Evolutionary conservation across 2,329 filamentous ascomycete genomes (phyloP), one percentile per base, ranked within the genome.

Genomic region (Cyphellophora europaea): DNA sequence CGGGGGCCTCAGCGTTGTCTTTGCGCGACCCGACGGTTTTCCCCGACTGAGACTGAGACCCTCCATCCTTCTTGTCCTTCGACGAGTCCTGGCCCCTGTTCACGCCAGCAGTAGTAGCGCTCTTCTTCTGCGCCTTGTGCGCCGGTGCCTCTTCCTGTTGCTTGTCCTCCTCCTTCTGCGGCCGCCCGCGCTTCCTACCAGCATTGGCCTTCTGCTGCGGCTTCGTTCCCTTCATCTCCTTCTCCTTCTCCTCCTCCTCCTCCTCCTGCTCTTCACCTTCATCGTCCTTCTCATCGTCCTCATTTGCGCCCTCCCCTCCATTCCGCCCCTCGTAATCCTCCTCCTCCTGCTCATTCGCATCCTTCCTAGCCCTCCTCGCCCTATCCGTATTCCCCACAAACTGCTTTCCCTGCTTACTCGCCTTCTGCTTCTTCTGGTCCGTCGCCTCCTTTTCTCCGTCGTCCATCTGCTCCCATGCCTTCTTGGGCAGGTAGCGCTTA

Each of bases 401-500:
- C 39, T 66, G 63, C 43, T 61, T 61, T 8, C 63, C 62, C 35
- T 63, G 40, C 41, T 60, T 60, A 36, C 55, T 52, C 19, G 45
- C 58, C 33, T 52, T 42, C 36, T 51, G 43, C 47, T 59, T 61
- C 48, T 51, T 61, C 39, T 56, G 35, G 17, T 63, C 58, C 6
- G 62, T 66, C 40, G 56, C 53, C 36, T 63, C 43, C 40, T 66
- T 66, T 47, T 66, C 62, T 15, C 56, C 41, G 27, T 67, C 62
- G 27, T 45, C 58, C 63, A 68, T 62, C 31, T 62, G 47, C 47
- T 68, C 62, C 65, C 63, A 67, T 2, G 63, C 65, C 41, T 65
- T 59, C 48, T 66, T 66, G 1, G 65, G 62, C 30, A 65, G 38
- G 25, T 67, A 67, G 12, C 62, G 47, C 48, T 66, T 60, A 41